These are phyloP conservation scores for Neoscytalidium dimidiatum DNA, from an alignment of 2,329 filamentous ascomycete genomes.

Conservation along the genomic window DNA sequence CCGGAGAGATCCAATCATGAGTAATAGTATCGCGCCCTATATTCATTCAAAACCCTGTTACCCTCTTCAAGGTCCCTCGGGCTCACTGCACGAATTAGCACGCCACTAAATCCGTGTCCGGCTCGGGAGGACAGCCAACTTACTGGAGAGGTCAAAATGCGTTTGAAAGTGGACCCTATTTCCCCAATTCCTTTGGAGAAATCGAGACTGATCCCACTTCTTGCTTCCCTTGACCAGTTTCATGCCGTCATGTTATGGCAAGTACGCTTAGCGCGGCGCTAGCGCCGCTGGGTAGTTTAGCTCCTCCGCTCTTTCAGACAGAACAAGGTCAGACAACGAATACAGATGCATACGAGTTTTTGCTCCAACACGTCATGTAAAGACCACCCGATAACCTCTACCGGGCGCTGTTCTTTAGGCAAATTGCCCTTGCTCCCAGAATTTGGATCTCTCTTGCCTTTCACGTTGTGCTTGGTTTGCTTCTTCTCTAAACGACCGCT, in stretches of 20 bases:
- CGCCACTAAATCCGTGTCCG: not conserved
- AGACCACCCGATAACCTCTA: not conserved
- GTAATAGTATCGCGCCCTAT: not conserved
- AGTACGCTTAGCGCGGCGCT: too few species aligned
- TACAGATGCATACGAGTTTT: too few species aligned
- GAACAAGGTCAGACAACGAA: too few species aligned
- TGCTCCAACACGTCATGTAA: too few species aligned
- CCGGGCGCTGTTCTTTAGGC: not conserved
- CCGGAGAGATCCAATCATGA: not conserved
- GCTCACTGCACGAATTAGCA: not conserved
- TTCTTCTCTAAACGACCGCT: not conserved
- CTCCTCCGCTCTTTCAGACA: too few species aligned
- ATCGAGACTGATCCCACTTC: not conserved
- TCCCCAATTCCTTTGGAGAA: not conserved
- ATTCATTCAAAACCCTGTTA: not conserved
- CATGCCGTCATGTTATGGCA: too few species aligned
- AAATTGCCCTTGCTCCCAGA: not conserved
- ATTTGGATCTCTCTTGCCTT: not conserved
- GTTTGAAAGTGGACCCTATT: not conserved
- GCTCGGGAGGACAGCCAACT: not conserved
- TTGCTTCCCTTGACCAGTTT: not conserved
- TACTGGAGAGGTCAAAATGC: not conserved
- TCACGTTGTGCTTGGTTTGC: not conserved
- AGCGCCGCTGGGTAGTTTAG: too few species aligned
- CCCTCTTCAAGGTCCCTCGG: not conserved